Evolutionary conservation across 345 rosid species (phyloP).

Genomic region (Linum usitatissimum): DNA sequence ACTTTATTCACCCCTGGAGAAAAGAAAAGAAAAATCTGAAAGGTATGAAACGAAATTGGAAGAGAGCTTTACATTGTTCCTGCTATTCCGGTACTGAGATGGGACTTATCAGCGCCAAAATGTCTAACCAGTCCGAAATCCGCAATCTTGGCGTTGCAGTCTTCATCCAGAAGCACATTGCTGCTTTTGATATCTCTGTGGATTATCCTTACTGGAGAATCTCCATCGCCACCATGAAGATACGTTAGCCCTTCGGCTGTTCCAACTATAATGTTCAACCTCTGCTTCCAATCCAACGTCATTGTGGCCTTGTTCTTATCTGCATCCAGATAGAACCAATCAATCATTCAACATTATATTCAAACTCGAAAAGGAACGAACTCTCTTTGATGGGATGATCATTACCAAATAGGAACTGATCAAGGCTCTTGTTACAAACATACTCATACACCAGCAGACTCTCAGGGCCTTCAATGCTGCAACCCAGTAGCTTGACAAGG

Average conservation of each 20-base stretch:
- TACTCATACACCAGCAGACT: conserved; percentile 49
- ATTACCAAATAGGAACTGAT: conserved; percentile 44
- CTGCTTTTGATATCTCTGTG: conserved; percentile 49
- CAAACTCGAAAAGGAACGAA: not conserved
- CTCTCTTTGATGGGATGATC: not conserved
- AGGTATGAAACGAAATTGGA: not conserved
- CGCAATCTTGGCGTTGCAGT: conserved; percentile 36
- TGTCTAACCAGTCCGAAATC: conserved; percentile 47
- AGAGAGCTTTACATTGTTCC: conserved; percentile 40
- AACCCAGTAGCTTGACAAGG: conserved; percentile 43
- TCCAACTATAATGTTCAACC: conserved; percentile 32
- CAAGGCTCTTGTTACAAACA: conserved; percentile 41
- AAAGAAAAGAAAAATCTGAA: not conserved
- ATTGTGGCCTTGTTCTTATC: conserved; percentile 18
- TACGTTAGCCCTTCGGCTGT: conserved; percentile 43
- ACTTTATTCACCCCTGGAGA: too few species aligned
- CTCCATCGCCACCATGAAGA: conserved; percentile 36
- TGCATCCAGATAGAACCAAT: conserved; percentile 13
- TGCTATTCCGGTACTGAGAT: conserved; percentile 45
- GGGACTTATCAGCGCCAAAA: conserved; percentile 34
- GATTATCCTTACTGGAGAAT: conserved; percentile 28
- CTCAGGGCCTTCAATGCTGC: conserved; percentile 59
- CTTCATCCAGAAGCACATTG: conserved; percentile 40
- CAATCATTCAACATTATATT: not conserved
- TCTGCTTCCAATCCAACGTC: conserved; percentile 30